Conservation (phyloP, 768 basidiomycete species). For the Kondoa subrosea region DNA sequence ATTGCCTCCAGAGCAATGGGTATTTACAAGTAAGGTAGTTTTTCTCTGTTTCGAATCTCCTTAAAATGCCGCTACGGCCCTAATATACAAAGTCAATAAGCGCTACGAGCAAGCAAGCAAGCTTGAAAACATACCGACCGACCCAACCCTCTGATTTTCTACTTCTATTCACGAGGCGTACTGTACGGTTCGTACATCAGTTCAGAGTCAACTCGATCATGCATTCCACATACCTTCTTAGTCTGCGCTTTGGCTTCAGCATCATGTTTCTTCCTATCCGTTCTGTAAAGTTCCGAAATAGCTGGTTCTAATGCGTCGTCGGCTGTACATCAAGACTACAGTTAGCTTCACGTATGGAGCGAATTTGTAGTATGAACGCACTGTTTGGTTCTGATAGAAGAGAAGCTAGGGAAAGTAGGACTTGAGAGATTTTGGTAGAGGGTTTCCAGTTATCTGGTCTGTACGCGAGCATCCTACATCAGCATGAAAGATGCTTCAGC, state of each 20-base stretch:
- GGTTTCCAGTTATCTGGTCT: slow-evolving; percentile 6
- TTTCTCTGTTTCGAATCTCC: no score
- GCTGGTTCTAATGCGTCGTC: slow-evolving; percentile 4
- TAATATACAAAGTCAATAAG: no score
- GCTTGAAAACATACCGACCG: no score
- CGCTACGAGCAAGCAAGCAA: no score
- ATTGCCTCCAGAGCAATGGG: no score
- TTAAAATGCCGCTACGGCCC: no score
- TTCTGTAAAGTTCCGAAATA: slow-evolving; percentile 1
- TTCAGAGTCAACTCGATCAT: background rate
- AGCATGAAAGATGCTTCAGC: no score
- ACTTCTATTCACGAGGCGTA: background rate
- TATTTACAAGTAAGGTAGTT: no score
- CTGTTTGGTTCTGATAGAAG: slow-evolving; percentile 6
- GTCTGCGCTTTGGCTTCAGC: slow-evolving; percentile 1
- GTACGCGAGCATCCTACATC: no score
- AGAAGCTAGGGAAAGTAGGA: background rate
- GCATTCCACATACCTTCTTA: slow-evolving; percentile 4
- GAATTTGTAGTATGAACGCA: background rate
- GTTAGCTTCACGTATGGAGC: background rate
- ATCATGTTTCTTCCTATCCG: background rate
- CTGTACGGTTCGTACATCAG: background rate
- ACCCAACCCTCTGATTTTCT: background rate
- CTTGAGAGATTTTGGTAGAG: slow-evolving; percentile 6
- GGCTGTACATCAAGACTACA: background rate